phyloP scores from a whole-genome alignment of 2,329 filamentous ascomycete species.

The Pestalotiopsis sp. region DNA sequence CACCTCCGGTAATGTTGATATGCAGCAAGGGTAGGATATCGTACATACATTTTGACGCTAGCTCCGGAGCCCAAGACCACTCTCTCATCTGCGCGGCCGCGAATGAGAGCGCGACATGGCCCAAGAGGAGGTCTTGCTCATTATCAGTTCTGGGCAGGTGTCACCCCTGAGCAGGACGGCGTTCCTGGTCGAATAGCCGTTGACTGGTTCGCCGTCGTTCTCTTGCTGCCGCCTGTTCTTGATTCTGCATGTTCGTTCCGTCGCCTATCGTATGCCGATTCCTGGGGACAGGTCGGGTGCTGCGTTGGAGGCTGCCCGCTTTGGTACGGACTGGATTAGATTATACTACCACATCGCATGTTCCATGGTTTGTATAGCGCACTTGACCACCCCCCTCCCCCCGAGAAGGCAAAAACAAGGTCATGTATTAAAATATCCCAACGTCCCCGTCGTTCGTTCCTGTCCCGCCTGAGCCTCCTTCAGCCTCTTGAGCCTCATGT shows the following conservation, averaged over 20 bases:
- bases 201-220: not conserved
- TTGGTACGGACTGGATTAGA: not conserved
- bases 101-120: not conserved
- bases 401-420: not conserved
- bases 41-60: not conserved
- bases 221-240: not conserved
- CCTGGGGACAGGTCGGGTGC: not conserved
- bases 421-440: not conserved
- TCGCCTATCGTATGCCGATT: not conserved
- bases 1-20: not conserved
- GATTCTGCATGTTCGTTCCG: not conserved
- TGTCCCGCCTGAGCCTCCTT: not conserved
- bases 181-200: not conserved
- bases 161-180: not conserved
- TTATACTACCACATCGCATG: not conserved
- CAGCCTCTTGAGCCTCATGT: not conserved
- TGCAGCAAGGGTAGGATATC: not conserved
- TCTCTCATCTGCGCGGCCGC: not conserved
- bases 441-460: not conserved
- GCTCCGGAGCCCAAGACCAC: not conserved
- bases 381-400: not conserved
- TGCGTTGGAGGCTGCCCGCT: not conserved
- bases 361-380: not conserved
- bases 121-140: not conserved
- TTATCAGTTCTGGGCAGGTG: not conserved